Base-by-base conservation (phyloP, 2,329 filamentous ascomycete genomes). In the Diaporthe eres region DNA sequence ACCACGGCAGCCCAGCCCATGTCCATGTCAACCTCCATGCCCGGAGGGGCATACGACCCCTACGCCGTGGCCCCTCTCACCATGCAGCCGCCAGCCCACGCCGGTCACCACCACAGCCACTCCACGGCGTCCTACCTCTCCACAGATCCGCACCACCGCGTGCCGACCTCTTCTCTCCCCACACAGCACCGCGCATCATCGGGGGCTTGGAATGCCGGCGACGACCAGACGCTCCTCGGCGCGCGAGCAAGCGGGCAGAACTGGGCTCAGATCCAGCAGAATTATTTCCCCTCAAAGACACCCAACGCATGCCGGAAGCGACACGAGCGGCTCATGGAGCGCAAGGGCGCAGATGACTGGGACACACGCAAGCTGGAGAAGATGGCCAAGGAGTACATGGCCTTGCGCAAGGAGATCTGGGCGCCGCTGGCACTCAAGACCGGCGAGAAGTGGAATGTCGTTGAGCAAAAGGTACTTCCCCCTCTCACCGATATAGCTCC, bases 231-330 rank as follows among this genome's bases (percentile, higher is more conserved):
- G 51, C 90, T 98, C 58, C 87, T 96, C 77, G 85, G 87, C 58
- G 94, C 94, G 22, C 91, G 95, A 72, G 90, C 93, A 65, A 91
- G 92, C 80, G 94, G 94, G 34, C 89, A 95, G 82, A 96, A 96
- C 84, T 98, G 95, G 95, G 90, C 91, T 72, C 93, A 94, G 80
- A 97, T 97, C 81, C 92, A 95, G 80, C 88, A 88, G 77, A 90
- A 89, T 77, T 91, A 95, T 84, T 98, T 98, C 82, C 93, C 93
- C 1, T 88, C 85, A 82, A 98, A 98, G 87, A 92, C 91, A 12
- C 87, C 93, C 75, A 97, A 97, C 82, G 95, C 95, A 25, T 98
- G 95, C 85, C 94, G 95, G 78, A 98, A 98, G 86, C 91, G 95
- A 74, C 95, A 97, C 81, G 95, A 98, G 85, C 90, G 95, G 55